Percentiles rank a stretch among this genome's conserved stretches.
phyloP scores from a whole-genome alignment of 805 yeast species.

The Metschnikowia cubensis region DNA sequence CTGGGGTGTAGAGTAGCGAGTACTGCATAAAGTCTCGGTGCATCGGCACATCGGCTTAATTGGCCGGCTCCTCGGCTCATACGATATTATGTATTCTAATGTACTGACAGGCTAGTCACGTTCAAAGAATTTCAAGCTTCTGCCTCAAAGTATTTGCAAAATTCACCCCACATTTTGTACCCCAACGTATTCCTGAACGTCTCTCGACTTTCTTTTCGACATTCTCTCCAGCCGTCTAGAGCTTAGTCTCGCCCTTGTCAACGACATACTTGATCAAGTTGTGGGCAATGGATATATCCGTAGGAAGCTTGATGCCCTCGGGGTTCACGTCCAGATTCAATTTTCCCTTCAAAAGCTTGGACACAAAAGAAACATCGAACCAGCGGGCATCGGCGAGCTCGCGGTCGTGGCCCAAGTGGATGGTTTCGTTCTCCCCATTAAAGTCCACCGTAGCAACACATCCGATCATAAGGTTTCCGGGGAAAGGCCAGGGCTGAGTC shows the following conservation, averaged over 20 bases:
- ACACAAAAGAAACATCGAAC: conserved; percentile 60
- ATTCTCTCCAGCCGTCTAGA: neutral
- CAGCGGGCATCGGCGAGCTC: conserved; percentile 85
- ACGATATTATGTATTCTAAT: neutral
- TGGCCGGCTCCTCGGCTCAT: neutral
- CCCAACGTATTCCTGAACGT: too few species aligned
- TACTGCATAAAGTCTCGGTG: neutral
- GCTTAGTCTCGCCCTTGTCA: conserved; percentile 22
- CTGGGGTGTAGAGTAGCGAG: neutral
- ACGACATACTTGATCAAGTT: conserved; percentile 41
- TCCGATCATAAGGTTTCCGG: conserved; percentile 90
- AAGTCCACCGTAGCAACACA: conserved; percentile 77
- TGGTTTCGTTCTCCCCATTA: conserved; percentile 58
- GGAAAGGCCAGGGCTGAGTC: conserved; percentile 98
- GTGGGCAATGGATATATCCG: conserved; percentile 41
- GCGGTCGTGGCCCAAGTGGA: conserved; percentile 75
- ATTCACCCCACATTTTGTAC: too few species aligned
- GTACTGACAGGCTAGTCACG: too few species aligned
- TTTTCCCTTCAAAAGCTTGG: conserved; percentile 30
- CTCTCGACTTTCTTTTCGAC: too few species aligned
- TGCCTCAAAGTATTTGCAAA: too few species aligned
- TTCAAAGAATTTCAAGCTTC: too few species aligned
- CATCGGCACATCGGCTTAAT: neutral
- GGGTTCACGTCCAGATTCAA: conserved; percentile 26
- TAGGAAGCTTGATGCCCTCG: conserved; percentile 40